These are phyloP conservation scores for Thalassia testudinum DNA, from an alignment of 116 monocot species.

Conservation along the genomic window DNA sequence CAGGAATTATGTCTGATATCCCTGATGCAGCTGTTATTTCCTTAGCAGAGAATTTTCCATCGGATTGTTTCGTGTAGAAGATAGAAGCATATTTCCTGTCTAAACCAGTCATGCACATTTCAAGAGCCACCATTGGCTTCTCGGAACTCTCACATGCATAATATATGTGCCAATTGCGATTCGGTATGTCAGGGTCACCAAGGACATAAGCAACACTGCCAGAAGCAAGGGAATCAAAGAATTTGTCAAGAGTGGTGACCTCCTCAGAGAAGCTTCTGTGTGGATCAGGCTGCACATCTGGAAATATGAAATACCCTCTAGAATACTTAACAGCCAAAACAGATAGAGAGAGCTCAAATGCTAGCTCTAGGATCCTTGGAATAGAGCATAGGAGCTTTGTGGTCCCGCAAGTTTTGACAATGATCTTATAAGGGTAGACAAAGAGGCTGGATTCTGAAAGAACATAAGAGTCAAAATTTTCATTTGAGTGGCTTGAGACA, in stretches of 20 bases:
- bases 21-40: constrained; percentile 57
- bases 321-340: constrained; percentile 50
- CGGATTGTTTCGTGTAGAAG: constrained; percentile 39
- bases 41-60: constrained; percentile 11
- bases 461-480: constrained; percentile 61
- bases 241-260: constrained; percentile 33
- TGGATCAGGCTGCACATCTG: constrained; percentile 50
- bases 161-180: constrained; percentile 68
- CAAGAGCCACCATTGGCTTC: constrained; percentile 47
- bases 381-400: constrained; percentile 53
- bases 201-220: constrained; percentile 58
- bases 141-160: constrained; percentile 46
- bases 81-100: constrained; percentile 25
- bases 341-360: constrained; percentile 26
- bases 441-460: constrained; percentile 77
- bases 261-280: constrained; percentile 59
- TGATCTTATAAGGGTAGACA: constrained; percentile 47
- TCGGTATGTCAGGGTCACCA: constrained; percentile 24
- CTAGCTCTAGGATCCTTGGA: constrained; percentile 42
- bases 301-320: constrained; percentile 64
- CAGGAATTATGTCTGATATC: constrained; percentile 56
- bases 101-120: constrained; percentile 86
- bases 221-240: constrained; percentile 36
- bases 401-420: constrained; percentile 74
- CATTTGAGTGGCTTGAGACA: constrained; percentile 52